Evolutionary conservation across 768 basidiomycete species (phyloP).

Genomic region (Phlegmacium glaucopus): DNA sequence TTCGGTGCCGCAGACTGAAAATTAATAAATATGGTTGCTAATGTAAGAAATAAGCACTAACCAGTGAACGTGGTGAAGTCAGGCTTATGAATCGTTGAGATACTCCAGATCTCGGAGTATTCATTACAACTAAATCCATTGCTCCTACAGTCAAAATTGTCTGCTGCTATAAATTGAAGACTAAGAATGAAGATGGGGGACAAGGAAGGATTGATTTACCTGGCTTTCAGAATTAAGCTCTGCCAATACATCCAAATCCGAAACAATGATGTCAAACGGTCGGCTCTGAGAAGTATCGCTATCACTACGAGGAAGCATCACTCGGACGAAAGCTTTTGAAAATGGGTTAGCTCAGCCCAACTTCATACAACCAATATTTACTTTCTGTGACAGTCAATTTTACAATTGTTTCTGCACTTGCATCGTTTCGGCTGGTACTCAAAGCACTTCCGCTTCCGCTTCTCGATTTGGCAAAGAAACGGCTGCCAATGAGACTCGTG

Average conservation of each 20-base stretch:
- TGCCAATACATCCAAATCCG: slow-evolving; percentile 59
- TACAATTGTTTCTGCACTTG: slow-evolving; percentile 40
- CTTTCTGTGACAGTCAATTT: slow-evolving; percentile 39
- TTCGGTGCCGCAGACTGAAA: slow-evolving; percentile 41
- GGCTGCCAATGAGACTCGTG: slow-evolving; percentile 74
- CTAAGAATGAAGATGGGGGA: not conserved
- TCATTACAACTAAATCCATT: slow-evolving; percentile 56
- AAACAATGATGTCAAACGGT: slow-evolving; percentile 56
- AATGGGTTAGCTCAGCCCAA: not conserved
- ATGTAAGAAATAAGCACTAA: slow-evolving; percentile 30
- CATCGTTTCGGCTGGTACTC: slow-evolving; percentile 21
- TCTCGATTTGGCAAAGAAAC: slow-evolving; percentile 64
- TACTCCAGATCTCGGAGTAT: slow-evolving; percentile 36
- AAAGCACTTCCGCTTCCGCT: slow-evolving; percentile 39
- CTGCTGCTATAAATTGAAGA: slow-evolving; percentile 50
- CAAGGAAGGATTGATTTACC: slow-evolving; percentile 35
- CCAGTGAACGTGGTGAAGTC: slow-evolving; percentile 56
- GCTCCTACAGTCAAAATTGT: slow-evolving; percentile 61
- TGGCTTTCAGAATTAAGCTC: slow-evolving; percentile 71
- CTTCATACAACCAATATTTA: slow-evolving; percentile 25
- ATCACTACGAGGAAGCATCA: slow-evolving; percentile 47
- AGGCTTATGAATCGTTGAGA: slow-evolving; percentile 46
- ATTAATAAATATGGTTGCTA: too few relatives aligned
- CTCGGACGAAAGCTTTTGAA: slow-evolving; percentile 33
- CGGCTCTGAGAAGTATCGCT: slow-evolving; percentile 21